These are phyloP conservation scores for Cytospora paraplurivora DNA, from an alignment of 2,329 filamentous ascomycete genomes.

Conservation along the genomic window DNA sequence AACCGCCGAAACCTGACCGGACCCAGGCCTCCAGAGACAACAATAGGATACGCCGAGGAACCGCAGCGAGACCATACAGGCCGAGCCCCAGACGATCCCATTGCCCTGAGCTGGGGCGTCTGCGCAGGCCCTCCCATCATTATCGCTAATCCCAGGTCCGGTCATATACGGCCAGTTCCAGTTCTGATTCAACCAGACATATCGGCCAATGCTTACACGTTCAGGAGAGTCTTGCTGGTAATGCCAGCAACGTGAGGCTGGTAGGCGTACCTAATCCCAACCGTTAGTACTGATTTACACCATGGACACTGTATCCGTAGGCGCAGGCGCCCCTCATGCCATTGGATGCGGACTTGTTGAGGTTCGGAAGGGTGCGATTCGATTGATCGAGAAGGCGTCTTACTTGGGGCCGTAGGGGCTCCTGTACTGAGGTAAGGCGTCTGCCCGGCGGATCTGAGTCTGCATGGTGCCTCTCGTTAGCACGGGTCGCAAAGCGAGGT, in stretches of 20 bases:
- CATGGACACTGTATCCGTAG: not conserved
- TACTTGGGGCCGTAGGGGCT: conserved; percentile 70
- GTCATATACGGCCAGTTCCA: not conserved
- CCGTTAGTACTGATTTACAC: conserved; percentile 35
- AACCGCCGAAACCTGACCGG: not conserved
- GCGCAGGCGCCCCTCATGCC: not conserved
- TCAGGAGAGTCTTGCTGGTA: conserved; percentile 49
- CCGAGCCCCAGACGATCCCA: not conserved
- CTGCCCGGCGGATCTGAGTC: conserved; percentile 48
- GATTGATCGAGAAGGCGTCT: conserved; percentile 37
- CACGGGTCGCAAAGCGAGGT: conserved; percentile 7
- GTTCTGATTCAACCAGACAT: not conserved
- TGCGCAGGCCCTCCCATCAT: not conserved
- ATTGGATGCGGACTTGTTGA: not conserved
- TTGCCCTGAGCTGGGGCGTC: too few species aligned
- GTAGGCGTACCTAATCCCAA: conserved; percentile 55
- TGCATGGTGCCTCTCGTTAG: conserved; percentile 41
- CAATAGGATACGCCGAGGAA: too few species aligned
- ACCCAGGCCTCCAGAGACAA: not conserved
- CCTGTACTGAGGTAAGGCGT: conserved; percentile 50
- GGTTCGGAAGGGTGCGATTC: conserved; percentile 9
- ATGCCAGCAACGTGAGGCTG: conserved; percentile 58
- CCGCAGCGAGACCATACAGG: not conserved
- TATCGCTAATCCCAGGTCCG: not conserved
- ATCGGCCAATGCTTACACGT: conserved; percentile 52